These are phyloP conservation scores for Glutinoglossum americanum DNA, from an alignment of 495 filamentous ascomycete genomes.

Conservation along the genomic window DNA sequence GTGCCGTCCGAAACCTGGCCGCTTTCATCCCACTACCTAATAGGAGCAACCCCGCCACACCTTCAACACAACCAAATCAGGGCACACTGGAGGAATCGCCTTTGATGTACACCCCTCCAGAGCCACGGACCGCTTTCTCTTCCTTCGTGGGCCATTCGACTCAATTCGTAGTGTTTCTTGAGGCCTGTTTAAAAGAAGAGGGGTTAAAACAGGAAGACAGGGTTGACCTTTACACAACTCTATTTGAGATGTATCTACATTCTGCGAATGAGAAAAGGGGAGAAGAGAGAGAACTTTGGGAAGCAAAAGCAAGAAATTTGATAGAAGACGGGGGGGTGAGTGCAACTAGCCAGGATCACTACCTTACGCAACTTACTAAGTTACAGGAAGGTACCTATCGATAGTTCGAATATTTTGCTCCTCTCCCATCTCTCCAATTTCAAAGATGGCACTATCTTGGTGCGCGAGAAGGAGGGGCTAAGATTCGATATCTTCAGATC, in stretches of 20 bases:
- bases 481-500: constrained; percentile 92
- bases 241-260: constrained; percentile 96
- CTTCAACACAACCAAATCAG: constrained; percentile 5
- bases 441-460: constrained; percentile 70
- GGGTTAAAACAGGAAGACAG: constrained; percentile 47
- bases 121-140: constrained; percentile 80
- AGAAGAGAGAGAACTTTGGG: constrained; percentile 58
- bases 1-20: constrained; percentile 60
- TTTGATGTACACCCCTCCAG: constrained; percentile 40
- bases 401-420: constrained; percentile 81
- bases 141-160: constrained; percentile 86
- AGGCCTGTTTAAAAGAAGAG: constrained; percentile 53
- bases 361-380: neutral
- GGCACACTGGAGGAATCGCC: constrained; percentile 10
- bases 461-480: constrained; percentile 82
- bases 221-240: constrained; percentile 74
- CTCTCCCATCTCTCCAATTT: constrained; percentile 85
- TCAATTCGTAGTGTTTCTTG: constrained; percentile 77
- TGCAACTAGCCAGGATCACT: neutral
- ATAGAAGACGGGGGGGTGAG: constrained; percentile 54
- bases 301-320: constrained; percentile 64
- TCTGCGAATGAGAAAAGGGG: constrained; percentile 57
- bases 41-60: constrained; percentile 24
- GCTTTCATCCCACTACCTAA: constrained; percentile 71
- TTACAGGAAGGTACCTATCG: constrained; percentile 45